Conservation (phyloP, 331 rosid species). For the Malus hybrid region DNA sequence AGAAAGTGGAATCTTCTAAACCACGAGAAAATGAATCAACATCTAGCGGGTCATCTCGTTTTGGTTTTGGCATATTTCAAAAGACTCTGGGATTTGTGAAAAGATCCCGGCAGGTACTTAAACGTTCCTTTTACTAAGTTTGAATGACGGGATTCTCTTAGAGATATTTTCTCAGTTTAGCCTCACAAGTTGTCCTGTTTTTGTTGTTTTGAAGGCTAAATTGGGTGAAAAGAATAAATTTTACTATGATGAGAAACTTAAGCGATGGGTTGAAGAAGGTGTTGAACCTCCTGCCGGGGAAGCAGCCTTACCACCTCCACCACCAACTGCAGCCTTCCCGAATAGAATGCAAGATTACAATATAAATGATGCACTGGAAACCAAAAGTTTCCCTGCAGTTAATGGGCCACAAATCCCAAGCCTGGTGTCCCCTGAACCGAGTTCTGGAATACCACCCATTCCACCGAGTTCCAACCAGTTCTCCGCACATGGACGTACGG, state of each 20-base stretch:
- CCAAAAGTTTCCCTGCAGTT: constrained; percentile 6
- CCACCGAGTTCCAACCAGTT: constrained; percentile 32
- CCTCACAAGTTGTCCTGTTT: background rate
- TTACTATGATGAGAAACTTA: constrained; percentile 37
- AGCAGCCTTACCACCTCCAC: constrained; percentile 27
- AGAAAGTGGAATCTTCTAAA: constrained; percentile 9
- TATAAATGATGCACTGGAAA: constrained; percentile 6
- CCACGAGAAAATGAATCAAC: constrained; percentile 2
- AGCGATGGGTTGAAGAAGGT: constrained; percentile 41
- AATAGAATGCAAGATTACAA: constrained; percentile 18
- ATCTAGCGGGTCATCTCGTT: constrained; percentile 22
- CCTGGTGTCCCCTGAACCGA: constrained; percentile 8
- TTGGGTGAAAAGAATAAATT: constrained; percentile 29
- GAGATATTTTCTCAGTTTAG: background rate
- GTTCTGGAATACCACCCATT: constrained; percentile 23
- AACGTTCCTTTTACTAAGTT: background rate
- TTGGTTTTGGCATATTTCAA: constrained; percentile 31
- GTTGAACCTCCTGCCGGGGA: constrained; percentile 26
- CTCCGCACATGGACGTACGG: constrained; percentile 26
- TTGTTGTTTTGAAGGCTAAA: constrained; percentile 27
- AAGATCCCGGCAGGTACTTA: constrained; percentile 24
- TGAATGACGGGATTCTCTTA: background rate
- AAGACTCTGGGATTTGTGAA: constrained; percentile 30
- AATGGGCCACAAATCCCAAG: constrained; percentile 12
- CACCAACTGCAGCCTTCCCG: constrained; percentile 20